phyloP scores from a whole-genome alignment of 2,329 filamentous ascomycete species.

The Aquanectria penicillioides region DNA sequence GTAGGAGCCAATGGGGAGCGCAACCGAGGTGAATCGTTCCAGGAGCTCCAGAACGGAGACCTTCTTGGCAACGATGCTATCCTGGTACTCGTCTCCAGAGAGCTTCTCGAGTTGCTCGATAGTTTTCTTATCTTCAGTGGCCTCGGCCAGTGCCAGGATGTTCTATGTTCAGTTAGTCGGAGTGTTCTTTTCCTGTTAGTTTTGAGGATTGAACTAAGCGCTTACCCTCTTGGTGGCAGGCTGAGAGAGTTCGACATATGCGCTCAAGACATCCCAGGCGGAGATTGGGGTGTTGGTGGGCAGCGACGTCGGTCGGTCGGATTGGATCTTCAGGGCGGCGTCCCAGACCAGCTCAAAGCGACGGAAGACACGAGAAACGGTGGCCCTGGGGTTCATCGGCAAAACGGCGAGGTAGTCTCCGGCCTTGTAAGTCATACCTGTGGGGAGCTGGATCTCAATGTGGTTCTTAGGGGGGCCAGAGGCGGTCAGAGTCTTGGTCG shows the following conservation, averaged over 20 bases:
- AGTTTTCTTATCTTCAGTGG: slow-evolving; percentile 57
- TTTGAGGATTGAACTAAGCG: no score
- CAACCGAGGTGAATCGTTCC: slow-evolving; percentile 67
- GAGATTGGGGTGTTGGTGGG: slow-evolving; percentile 67
- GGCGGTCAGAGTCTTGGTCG: slow-evolving; percentile 34
- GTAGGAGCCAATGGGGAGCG: slow-evolving; percentile 73
- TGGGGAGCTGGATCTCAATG: slow-evolving; percentile 74
- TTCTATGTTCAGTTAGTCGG: slow-evolving; percentile 38
- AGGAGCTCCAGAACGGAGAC: slow-evolving; percentile 76
- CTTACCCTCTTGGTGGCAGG: slow-evolving; percentile 74
- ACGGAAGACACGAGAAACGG: slow-evolving; percentile 70
- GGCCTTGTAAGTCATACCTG: slow-evolving; percentile 71
- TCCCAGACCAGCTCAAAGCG: slow-evolving; percentile 77
- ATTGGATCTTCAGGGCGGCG: slow-evolving; percentile 68
- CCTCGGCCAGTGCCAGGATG: slow-evolving; percentile 56
- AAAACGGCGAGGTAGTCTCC: slow-evolving; percentile 82
- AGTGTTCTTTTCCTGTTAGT: no score
- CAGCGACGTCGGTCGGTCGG: slow-evolving; percentile 61
- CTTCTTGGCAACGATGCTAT: slow-evolving; percentile 63
- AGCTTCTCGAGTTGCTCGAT: slow-evolving; percentile 57
- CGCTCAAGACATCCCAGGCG: slow-evolving; percentile 70
- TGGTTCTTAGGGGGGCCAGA: slow-evolving; percentile 63
- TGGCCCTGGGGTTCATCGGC: slow-evolving; percentile 73
- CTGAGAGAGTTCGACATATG: slow-evolving; percentile 78
- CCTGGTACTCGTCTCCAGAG: slow-evolving; percentile 57